Evolutionary conservation across 1,284 basidiomycete genomes (phyloP).

Genomic region (Irpex lacteus): DNA sequence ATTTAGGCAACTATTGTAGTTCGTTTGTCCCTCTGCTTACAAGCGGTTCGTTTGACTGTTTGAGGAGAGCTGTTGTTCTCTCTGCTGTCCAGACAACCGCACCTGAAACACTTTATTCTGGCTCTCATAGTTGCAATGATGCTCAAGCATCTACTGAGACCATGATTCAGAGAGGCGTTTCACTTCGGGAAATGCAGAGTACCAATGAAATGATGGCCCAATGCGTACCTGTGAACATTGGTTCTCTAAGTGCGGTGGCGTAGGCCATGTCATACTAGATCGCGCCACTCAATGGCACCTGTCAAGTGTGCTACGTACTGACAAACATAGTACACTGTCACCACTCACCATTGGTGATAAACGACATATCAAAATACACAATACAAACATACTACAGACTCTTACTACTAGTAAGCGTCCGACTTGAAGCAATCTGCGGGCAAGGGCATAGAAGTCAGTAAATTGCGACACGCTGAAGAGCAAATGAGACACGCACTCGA

Average conservation of each 20-base stretch:
- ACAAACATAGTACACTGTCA: too few species aligned
- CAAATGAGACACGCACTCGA: slow-evolving; percentile 25
- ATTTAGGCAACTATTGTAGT: not conserved
- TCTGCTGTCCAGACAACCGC: too few species aligned
- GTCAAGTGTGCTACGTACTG: not conserved
- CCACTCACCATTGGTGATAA: not conserved
- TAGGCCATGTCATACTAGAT: not conserved
- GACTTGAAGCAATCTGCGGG: not conserved
- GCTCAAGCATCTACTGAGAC: too few species aligned
- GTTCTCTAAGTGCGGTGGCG: too few species aligned
- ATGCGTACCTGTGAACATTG: too few species aligned
- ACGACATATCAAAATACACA: not conserved
- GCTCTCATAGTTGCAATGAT: too few species aligned
- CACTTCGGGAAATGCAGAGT: too few species aligned
- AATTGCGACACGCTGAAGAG: not conserved
- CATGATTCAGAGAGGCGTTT: too few species aligned
- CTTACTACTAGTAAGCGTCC: not conserved
- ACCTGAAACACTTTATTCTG: too few species aligned
- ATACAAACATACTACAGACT: not conserved
- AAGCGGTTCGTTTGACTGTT: too few species aligned
- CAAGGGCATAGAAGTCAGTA: not conserved
- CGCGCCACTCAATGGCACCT: not conserved
- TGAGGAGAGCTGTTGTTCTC: too few species aligned
- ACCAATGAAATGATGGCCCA: too few species aligned
- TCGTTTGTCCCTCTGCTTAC: not conserved